Conservation (phyloP, 306 rosid genomes). For the Casuarina equisetifolia region DNA sequence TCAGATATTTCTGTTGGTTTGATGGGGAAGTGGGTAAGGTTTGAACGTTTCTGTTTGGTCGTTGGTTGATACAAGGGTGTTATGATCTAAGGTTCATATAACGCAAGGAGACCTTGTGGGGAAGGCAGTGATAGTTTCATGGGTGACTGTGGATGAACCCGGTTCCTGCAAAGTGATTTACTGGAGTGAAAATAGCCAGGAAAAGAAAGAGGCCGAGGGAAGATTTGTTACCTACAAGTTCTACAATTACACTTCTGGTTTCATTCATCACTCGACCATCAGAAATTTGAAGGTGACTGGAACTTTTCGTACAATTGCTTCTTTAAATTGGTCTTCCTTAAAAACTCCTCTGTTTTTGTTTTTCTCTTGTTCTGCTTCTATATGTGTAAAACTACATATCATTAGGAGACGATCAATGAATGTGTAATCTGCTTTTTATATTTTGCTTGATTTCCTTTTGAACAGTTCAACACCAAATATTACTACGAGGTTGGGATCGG, state of each 20-base stretch:
- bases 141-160: conserved; percentile 63
- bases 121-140: conserved; percentile 66
- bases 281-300: conserved; percentile 36
- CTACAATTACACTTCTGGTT: conserved; percentile 72
- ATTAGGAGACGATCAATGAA: not conserved
- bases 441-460: not conserved
- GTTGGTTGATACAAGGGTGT: conserved; percentile 12
- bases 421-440: not conserved
- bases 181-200: conserved; percentile 42
- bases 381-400: not conserved
- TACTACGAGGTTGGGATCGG: conserved; percentile 52
- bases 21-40: not conserved
- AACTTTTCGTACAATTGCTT: not conserved
- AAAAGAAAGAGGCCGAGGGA: conserved; percentile 41
- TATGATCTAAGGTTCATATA: conserved; percentile 63
- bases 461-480: conserved; percentile 34
- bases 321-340: not conserved
- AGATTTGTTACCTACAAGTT: conserved; percentile 43
- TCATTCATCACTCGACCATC: conserved; percentile 62
- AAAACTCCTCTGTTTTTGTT: no score
- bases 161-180: conserved; percentile 59
- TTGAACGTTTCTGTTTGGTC: not conserved
- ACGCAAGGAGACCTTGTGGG: conserved; percentile 84
- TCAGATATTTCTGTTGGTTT: not conserved
- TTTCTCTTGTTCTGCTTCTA: not conserved